Evolutionary conservation across 176 grass and related monocot genomes (phyloP), one percentile per base, ranked within the genome.

Genomic region (Eremochloa ophiuroides): DNA sequence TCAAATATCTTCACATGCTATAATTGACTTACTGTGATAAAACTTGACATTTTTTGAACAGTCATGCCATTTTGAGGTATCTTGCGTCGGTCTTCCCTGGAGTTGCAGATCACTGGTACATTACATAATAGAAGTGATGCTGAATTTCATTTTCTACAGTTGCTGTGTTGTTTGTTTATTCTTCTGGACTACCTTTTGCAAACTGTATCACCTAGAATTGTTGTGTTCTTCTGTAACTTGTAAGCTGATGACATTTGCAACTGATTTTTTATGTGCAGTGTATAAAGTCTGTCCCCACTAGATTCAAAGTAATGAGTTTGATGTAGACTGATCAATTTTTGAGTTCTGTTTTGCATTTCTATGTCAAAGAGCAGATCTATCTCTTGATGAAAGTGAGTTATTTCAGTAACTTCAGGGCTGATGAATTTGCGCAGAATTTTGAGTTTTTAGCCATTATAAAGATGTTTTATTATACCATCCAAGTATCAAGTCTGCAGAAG

Each of bases 1-100:
- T 68, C 64, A 66, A 38, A 37, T 66, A n/a, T 68, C 34, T 39
- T 39, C 34, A 68, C 22, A 40, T 25, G 4, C 20, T 9, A 63
- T 47, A 12, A 11, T 64, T 44, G 26, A 14, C 29, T 63, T 65
- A n/a, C 31, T 4, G 0, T 78, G 1, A 65, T 16, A 3, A 71
- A 64, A 44, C 26, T 55, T 77, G 15, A 29, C n/a, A 18, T 83
- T 10, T 10, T 12, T 63, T 58, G 58, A 48, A 82, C 94, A 97
- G 94, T 31, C 95, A 98, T 87, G 86, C 92, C 47, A 91, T 98
- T 62, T 89, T 98, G 85, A 85, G 88, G 75, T 94, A 94, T 85
- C 88, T 98, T 66, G 80, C 86, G n/a, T 72, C 85, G 5, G 78
- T 89, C 40, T 94, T 98, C 73, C 92, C 95, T 63, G 86, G 88